Conservation (phyloP, 176 grass and related monocot species). For the Bothriochloa decipiens region DNA sequence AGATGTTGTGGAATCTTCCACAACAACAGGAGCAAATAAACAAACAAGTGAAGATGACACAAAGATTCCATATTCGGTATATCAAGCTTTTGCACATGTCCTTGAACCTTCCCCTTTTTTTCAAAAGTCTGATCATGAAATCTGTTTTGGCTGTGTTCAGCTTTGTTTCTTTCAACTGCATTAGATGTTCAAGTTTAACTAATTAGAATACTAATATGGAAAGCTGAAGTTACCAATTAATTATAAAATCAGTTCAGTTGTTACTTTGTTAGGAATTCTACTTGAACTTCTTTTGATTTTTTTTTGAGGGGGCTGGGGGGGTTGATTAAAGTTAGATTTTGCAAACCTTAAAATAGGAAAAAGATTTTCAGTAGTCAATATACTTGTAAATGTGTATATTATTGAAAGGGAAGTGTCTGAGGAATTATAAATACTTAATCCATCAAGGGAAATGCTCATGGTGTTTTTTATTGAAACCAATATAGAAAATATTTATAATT, state of each 20-base stretch:
- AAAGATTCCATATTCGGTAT: constrained; percentile 65
- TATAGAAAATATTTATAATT: neutral
- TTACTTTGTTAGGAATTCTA: no score
- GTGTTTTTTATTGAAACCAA: neutral
- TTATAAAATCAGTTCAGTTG: neutral
- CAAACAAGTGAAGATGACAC: constrained; percentile 74
- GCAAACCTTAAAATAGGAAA: neutral
- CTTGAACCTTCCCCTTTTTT: neutral
- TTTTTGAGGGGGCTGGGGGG: no score
- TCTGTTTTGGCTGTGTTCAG: neutral
- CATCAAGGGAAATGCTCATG: neutral
- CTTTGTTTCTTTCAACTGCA: neutral
- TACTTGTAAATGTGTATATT: neutral
- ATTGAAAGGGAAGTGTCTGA: neutral
- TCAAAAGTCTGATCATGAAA: neutral
- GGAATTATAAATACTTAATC: neutral
- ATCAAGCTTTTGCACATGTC: constrained; percentile 1
- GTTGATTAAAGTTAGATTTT: neutral
- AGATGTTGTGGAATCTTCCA: constrained; percentile 58
- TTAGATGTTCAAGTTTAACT: neutral
- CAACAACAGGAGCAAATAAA: constrained; percentile 64
- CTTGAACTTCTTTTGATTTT: no score
- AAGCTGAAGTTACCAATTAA: neutral
- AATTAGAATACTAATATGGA: neutral
- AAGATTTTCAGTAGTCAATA: neutral